Evolutionary conservation across 192 early-diverging fungal genomes (phyloP).

Genomic region (Nowakowskiella sp.): DNA sequence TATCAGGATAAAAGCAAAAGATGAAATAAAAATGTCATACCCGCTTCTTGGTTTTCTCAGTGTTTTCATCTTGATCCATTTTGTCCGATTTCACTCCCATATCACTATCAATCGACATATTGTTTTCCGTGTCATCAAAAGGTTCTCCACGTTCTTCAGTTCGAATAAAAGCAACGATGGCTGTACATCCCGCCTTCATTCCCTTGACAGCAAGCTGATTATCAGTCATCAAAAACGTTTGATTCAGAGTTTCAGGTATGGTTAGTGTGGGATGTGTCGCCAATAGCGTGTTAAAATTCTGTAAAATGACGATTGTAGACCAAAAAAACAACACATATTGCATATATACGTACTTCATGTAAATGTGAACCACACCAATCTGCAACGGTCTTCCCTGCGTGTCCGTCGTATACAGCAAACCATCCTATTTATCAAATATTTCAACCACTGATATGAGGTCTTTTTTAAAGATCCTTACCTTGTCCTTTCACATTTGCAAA

Average conservation of each 20-base stretch:
- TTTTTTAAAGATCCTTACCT: constrained; percentile 22
- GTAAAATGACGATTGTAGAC: constrained; percentile 11
- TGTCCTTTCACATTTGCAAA: constrained; percentile 72
- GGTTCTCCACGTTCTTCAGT: constrained; percentile 32
- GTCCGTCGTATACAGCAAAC: constrained; percentile 96
- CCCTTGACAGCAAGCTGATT: constrained; percentile 66
- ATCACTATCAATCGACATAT: constrained; percentile 1
- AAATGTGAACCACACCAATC: constrained; percentile 91
- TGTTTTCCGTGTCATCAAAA: background rate
- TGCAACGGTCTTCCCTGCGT: constrained; percentile 90
- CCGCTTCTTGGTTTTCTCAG: constrained; percentile 3
- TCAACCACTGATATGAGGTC: constrained; percentile 3
- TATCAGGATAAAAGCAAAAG: background rate
- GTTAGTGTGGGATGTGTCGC: constrained; percentile 42
- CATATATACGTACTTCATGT: constrained; percentile 51
- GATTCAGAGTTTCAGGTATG: constrained; percentile 74
- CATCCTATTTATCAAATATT: constrained; percentile 40
- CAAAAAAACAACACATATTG: background rate
- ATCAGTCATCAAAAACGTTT: constrained; percentile 77
- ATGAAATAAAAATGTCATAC: too few relatives aligned
- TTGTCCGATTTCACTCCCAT: background rate
- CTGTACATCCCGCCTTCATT: constrained; percentile 85
- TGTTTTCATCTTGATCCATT: constrained; percentile 3
- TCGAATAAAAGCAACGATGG: constrained; percentile 68
- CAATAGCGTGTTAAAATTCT: constrained; percentile 63